Percentiles rank a stretch among this genome's conserved stretches.
These are phyloP conservation scores for Senna siamea DNA, from an alignment of 306 rosid species.

Conservation along the genomic window DNA sequence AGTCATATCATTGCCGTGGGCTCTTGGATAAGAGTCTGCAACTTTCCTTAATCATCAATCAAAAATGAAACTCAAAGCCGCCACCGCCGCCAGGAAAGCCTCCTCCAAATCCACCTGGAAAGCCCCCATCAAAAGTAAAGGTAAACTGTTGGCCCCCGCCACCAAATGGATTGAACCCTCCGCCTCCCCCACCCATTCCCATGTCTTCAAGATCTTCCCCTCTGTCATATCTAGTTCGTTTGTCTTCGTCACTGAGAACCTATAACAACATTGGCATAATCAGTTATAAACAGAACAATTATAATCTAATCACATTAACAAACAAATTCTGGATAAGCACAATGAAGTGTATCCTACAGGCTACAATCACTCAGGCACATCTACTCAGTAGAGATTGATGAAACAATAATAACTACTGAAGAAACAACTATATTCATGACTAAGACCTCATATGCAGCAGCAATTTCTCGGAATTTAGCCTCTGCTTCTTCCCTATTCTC, in stretches of 20 bases:
- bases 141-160: constrained; percentile 81
- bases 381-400: constrained; percentile 10
- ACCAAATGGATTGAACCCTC: constrained; percentile 92
- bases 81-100: constrained; percentile 60
- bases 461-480: constrained; percentile 84
- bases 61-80: constrained; percentile 61
- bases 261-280: constrained; percentile 42
- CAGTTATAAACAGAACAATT: constrained; percentile 22
- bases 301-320: constrained; percentile 8
- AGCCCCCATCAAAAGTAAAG: constrained; percentile 71
- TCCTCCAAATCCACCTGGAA: constrained; percentile 67
- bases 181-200: constrained; percentile 79
- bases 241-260: constrained; percentile 92
- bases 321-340: constrained; percentile 11
- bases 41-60: constrained; percentile 31
- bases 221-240: constrained; percentile 84
- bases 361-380: constrained; percentile 30
- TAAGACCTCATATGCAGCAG: constrained; percentile 94
- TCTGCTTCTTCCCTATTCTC: constrained; percentile 95
- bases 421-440: constrained; percentile 1
- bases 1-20: constrained; percentile 28
- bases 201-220: constrained; percentile 96
- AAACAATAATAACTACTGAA: not conserved
- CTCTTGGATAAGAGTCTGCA: constrained; percentile 3
- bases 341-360: not conserved